phyloP scores from a whole-genome alignment of 1,139 yeast genomes.

The Geotrichum citri-aurantii region DNA sequence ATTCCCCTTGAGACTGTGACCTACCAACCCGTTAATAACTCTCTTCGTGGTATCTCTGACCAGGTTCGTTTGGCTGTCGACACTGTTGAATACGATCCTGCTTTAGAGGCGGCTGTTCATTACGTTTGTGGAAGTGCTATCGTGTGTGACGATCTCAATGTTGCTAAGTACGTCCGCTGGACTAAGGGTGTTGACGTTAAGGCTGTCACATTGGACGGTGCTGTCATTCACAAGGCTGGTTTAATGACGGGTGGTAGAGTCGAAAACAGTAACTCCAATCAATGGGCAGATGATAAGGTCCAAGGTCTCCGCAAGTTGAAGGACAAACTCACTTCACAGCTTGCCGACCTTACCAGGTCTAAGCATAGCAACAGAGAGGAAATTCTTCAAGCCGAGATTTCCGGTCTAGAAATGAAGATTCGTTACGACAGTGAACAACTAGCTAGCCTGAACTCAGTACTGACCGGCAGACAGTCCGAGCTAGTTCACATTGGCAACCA shows the following conservation, averaged over 20 bases:
- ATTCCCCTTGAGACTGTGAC: slow-evolving; percentile 82
- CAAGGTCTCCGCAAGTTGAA: slow-evolving; percentile 52
- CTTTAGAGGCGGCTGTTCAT: slow-evolving; percentile 69
- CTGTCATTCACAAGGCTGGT: slow-evolving; percentile 78
- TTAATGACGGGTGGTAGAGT: slow-evolving; percentile 83
- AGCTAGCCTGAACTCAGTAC: slow-evolving; percentile 45
- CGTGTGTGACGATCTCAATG: slow-evolving; percentile 64
- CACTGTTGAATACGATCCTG: slow-evolving; percentile 62
- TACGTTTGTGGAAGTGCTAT: slow-evolving; percentile 77
- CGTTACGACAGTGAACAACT: slow-evolving; percentile 50
- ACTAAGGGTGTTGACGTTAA: slow-evolving; percentile 53
- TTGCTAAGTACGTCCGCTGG: slow-evolving; percentile 76
- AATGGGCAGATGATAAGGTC: slow-evolving; percentile 76
- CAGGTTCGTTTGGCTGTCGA: slow-evolving; percentile 59
- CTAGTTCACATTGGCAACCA: slow-evolving; percentile 44
- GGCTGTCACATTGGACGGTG: slow-evolving; percentile 78
- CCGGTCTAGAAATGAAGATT: slow-evolving; percentile 49
- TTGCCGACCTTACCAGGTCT: slow-evolving; percentile 46
- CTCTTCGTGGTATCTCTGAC: slow-evolving; percentile 52
- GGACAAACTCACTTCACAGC: slow-evolving; percentile 52
- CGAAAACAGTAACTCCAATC: slow-evolving; percentile 36
- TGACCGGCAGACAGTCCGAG: slow-evolving; percentile 53
- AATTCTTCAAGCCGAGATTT: slow-evolving; percentile 50
- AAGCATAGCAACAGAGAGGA: slow-evolving; percentile 53
- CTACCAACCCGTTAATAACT: slow-evolving; percentile 50